These are phyloP conservation scores for Fusarium tjaetaba DNA, from an alignment of 2,329 filamentous ascomycete genomes.

Conservation along the genomic window DNA sequence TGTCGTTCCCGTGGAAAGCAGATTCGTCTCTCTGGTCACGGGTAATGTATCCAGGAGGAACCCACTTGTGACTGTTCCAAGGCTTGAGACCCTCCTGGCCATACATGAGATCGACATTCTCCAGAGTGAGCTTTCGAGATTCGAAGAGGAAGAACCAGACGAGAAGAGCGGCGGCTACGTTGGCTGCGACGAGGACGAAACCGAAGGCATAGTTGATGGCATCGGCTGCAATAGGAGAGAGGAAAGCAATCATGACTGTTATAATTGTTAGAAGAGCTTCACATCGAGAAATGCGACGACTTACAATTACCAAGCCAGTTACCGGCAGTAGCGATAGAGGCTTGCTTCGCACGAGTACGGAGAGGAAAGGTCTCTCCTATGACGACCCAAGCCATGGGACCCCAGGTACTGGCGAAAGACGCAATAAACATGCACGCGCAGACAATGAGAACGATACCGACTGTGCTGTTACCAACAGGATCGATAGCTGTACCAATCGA, in stretches of 20 bases:
- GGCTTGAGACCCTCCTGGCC: slow-evolving; percentile 66
- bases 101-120: slow-evolving; percentile 79
- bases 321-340: slow-evolving; percentile 62
- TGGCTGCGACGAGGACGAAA: slow-evolving; percentile 72
- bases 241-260: slow-evolving; percentile 70
- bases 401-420: slow-evolving; percentile 76
- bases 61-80: slow-evolving; percentile 67
- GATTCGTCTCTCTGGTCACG: slow-evolving; percentile 50
- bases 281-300: neutral
- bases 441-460: slow-evolving; percentile 76
- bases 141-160: slow-evolving; percentile 79
- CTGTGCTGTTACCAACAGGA: slow-evolving; percentile 54
- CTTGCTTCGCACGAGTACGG: slow-evolving; percentile 64
- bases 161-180: slow-evolving; percentile 65
- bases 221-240: slow-evolving; percentile 72
- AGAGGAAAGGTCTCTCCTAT: slow-evolving; percentile 73
- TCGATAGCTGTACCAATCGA: slow-evolving; percentile 61
- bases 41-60: slow-evolving; percentile 56
- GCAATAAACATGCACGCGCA: slow-evolving; percentile 80
- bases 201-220: slow-evolving; percentile 72
- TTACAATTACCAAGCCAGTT: slow-evolving; percentile 70
- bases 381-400: slow-evolving; percentile 75
- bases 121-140: slow-evolving; percentile 70
- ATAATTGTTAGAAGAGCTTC: slow-evolving; percentile 5
- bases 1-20: slow-evolving; percentile 40